Evolutionary conservation across 441 rosid species (phyloP).

Genomic region (Syzygium syzygioides): DNA sequence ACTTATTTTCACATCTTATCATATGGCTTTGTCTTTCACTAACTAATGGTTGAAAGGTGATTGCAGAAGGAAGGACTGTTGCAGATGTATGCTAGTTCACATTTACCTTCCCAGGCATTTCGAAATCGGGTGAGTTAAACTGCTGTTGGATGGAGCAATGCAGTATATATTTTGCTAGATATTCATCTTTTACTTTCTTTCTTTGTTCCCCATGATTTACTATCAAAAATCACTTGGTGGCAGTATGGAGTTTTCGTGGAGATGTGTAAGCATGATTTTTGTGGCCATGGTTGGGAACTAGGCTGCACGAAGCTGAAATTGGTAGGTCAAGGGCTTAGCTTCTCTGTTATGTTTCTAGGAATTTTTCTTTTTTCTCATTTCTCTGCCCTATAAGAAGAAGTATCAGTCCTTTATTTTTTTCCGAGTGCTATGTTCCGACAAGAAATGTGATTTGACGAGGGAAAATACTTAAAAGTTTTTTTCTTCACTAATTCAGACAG

Average conservation of each 20-base stretch:
- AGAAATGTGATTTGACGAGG: background rate
- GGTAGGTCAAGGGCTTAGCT: conserved; percentile 27
- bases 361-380: background rate
- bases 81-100: conserved; percentile 53
- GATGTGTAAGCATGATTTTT: conserved; percentile 50
- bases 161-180: background rate
- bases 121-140: conserved; percentile 64
- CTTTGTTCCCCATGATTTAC: conserved; percentile 2
- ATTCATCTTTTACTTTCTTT: conserved; percentile 5
- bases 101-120: conserved; percentile 43
- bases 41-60: conserved; percentile 38
- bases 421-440: background rate
- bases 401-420: background rate
- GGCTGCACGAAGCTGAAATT: conserved; percentile 42
- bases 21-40: conserved; percentile 26
- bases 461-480: conserved; percentile 8
- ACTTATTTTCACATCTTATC: conserved; percentile 2
- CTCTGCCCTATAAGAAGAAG: background rate
- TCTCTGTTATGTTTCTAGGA: background rate
- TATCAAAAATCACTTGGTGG: conserved; percentile 3
- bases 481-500: conserved; percentile 40
- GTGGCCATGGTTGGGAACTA: conserved; percentile 47
- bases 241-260: conserved; percentile 75
- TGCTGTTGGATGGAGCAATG: conserved; percentile 4
- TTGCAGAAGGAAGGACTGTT: conserved; percentile 72